phyloP scores from a whole-genome alignment of 768 basidiomycete genomes.

The Pleurotus tuoliensis region DNA sequence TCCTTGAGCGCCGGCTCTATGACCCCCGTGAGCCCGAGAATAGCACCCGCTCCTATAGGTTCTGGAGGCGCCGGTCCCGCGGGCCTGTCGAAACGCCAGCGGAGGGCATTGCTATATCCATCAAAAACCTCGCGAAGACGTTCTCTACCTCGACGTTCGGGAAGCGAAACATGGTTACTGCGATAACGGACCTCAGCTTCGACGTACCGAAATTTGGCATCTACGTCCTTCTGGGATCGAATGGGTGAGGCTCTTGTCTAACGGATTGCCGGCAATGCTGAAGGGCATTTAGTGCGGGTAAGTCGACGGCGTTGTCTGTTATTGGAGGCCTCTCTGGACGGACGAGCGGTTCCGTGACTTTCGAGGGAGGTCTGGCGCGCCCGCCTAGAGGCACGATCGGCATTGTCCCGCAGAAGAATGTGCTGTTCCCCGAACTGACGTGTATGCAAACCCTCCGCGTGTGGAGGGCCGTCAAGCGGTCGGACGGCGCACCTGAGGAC shows the following conservation, averaged over 20 bases:
- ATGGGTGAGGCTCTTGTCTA: constrained; percentile 39
- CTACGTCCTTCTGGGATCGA: constrained; percentile 74
- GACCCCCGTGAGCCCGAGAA: constrained; percentile 43
- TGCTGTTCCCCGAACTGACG: constrained; percentile 71
- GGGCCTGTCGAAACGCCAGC: constrained; percentile 16
- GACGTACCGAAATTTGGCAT: constrained; percentile 71
- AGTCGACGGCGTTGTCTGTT: constrained; percentile 68
- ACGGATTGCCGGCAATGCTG: not conserved
- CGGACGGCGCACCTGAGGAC: constrained; percentile 35
- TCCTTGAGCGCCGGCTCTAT: constrained; percentile 59
- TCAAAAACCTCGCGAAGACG: constrained; percentile 55
- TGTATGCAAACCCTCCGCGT: constrained; percentile 71
- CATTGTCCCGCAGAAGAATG: constrained; percentile 82
- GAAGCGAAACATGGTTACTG: constrained; percentile 48
- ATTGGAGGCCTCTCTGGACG: constrained; percentile 59
- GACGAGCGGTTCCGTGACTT: constrained; percentile 53
- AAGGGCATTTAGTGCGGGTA: constrained; percentile 56
- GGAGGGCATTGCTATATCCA: constrained; percentile 52
- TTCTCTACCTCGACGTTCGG: constrained; percentile 49
- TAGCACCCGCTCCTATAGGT: constrained; percentile 23
- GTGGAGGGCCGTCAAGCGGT: constrained; percentile 71
- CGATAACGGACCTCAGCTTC: constrained; percentile 62
- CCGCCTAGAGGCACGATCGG: constrained; percentile 67
- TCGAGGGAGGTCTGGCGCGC: constrained; percentile 46
- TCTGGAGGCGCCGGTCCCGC: constrained; percentile 28